Evolutionary conservation across 2,329 filamentous ascomycete species (phyloP), one percentile per base, ranked within the genome.

Genomic region (Mycocentrospora acerina): DNA sequence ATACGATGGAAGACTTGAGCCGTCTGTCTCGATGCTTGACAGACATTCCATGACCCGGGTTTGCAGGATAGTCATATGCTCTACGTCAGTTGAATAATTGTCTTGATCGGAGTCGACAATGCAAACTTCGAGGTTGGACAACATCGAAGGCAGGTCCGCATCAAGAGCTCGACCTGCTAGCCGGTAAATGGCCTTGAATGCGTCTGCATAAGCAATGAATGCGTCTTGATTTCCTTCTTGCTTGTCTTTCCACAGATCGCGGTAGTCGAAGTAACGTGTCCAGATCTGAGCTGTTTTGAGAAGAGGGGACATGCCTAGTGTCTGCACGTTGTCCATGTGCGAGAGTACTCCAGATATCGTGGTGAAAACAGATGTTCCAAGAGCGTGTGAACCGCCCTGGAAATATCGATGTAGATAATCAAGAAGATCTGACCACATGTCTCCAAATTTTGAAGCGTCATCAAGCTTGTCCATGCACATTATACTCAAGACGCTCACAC

Each of bases 151-250:
- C 7, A 90, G 77, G 3, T 81, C 46, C 0, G 80, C 71, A 8
- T 78, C 77, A 14, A 95, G 71, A 12, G 81, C 77, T 7, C 74
- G 69, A 41, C 84, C 77, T 32, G 89, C 80, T 4, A 96, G 77
- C 1, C 81, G 79, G 58, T 95, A 95, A 1, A 97, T 76, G 53
- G 93, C 84, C 39, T 82, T 75, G 27, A 93, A 79, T 1, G 86
- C 78, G 15, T 83, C 78, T 1, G 93, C 79, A 69, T 95, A 96
- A n/a, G 90, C 86, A 19, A 88, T 71, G n/a, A 91, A 78, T 9
- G 88, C 90, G 40, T 84, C 83, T 60, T 95, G 88, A 51, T 93
- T 94, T 10, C 59, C 60, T 39, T 63, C 59, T 15, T 40, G 28
- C 32, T 28, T 39, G 9, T 42, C 36, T 29, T 39, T 34, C 55